Base-by-base conservation (phyloP, 2,329 filamentous ascomycete genomes). In the Aspergillus clavatus region DNA sequence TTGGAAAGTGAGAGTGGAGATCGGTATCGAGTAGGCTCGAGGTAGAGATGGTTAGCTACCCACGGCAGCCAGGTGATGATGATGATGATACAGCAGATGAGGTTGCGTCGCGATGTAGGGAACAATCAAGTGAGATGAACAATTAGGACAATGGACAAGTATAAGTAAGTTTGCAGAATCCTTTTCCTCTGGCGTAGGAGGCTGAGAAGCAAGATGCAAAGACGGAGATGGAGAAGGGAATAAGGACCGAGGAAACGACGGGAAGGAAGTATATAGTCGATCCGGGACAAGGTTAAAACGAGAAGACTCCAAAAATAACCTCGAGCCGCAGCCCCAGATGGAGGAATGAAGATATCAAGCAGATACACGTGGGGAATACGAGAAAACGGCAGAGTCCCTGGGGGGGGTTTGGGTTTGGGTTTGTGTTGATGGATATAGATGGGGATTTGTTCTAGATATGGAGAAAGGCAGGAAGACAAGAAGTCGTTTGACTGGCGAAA, bases 331-430 rank as follows among this genome's bases (percentile, higher is more conserved):
- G 52, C 37, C 42, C 47, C 50, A 49, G 44, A 40, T 28, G 37
- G 42, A 51, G 46, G 45, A 50, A 39, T 46, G 47, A 46, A 41
- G 47, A 46, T 35, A 49, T 43, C 35, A 37, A 35, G 42, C n/a
- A 41, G 45, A 53, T 50, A 47, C 55, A 57, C 55, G 55, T 57
- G 55, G 55, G 43, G 48, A 56, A 57, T 57, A 57, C 55, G 55
- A 57, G 55, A 54, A 54, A 57, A 57, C 53, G 55, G 53, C 40
- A 51, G 43, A 35, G 35, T 22, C 43, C 27, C 26, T 38, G 38
- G 29, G 35, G 29, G n/a, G n/a, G n/a, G n/a, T n/a, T n/a, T n/a
- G n/a, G n/a, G n/a, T n/a, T 43, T 29, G 44, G 39, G 40, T 35
- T 26, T 29, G 26, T 26, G 33, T 16, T 42, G 42, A 38, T 38